Percentiles rank a stretch among this genome's conserved stretches.
These are phyloP conservation scores for Serendipita sp. DNA, from an alignment of 768 basidiomycete species.

Conservation along the genomic window DNA sequence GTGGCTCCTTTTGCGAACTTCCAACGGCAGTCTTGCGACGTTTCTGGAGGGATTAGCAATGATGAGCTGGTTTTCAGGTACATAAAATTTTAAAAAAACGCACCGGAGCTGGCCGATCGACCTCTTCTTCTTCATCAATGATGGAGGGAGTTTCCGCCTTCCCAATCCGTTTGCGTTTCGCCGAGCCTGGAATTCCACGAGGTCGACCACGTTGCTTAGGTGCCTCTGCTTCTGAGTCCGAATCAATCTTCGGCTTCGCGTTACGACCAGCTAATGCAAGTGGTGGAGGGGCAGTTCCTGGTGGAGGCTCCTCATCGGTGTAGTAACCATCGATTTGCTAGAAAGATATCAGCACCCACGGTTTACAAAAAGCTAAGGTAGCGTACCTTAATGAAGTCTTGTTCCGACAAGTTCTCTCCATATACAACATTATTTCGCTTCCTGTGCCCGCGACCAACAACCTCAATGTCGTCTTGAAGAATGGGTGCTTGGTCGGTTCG, in stretches of 20 bases:
- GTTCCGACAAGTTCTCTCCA: constrained; percentile 86
- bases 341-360: constrained; percentile 1
- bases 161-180: constrained; percentile 60
- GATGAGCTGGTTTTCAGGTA: not conserved
- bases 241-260: constrained; percentile 40
- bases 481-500: constrained; percentile 64
- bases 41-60: constrained; percentile 35
- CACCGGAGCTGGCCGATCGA: constrained; percentile 50
- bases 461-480: constrained; percentile 35
- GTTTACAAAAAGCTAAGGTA: not conserved
- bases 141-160: constrained; percentile 64
- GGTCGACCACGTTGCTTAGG: constrained; percentile 25
- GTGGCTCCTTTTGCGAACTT: constrained; percentile 20
- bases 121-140: constrained; percentile 48
- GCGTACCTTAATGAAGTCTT: constrained; percentile 76
- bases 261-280: constrained; percentile 42
- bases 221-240: constrained; percentile 18
- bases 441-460: constrained; percentile 70
- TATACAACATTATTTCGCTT: constrained; percentile 75
- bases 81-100: constrained; percentile 15
- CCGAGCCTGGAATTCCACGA: constrained; percentile 9
- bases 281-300: constrained; percentile 40
- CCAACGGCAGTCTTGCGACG: constrained; percentile 60
- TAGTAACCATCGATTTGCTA: constrained; percentile 13
- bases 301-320: constrained; percentile 13